Base-by-base conservation (phyloP, 2,329 filamentous ascomycete species). In the Aspergillus ruber region DNA sequence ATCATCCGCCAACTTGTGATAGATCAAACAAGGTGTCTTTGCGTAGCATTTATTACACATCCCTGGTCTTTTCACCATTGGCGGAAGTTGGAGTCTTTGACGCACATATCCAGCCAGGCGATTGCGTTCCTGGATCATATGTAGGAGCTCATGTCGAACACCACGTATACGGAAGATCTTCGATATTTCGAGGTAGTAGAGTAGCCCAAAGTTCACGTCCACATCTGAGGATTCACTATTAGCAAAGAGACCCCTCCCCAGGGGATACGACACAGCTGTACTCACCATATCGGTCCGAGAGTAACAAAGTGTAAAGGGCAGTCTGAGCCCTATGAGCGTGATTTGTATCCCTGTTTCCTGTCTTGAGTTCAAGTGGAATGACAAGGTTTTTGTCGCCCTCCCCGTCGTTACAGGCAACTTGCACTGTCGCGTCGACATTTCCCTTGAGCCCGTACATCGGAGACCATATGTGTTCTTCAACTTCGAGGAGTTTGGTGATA, bases 381-480 rank as follows among this genome's bases (percentile, higher is more conserved):
- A 90, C 90, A 52, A 97, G 73, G 4, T 80, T 87, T 51, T 81
- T 81, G 42, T 74, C 69, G 25, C 80, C 76, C n/a, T 78, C 73
- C 21, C 82, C 80, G 48, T 95, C 86, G 47, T 81, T 75, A 75
- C 96, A 86, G 0, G 80, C 82, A 13, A 93, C 86, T 70, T 98
- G 88, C 1, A 98, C 87, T 0, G 93, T 97, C 23, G 93, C 93
- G 70, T 98, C 93, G 50, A 98, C 93, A 58, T 97, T 98, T 25
- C 93, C 93, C 67, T 98, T 98, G 13, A 98, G 75, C 0, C 93
- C 93, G 64, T 95, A 98, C 82, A 90, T 91, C 0, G 93, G 93
- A 6, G 91, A 97, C 93, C 93, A 98, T 23, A 98, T 84, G 63
- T 97, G 93, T 67, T 98, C 93, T 65, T 98, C 93, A 8, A 98